These are phyloP conservation scores for Cordyceps sp. DNA, from an alignment of 2,329 filamentous ascomycete genomes.

Conservation along the genomic window DNA sequence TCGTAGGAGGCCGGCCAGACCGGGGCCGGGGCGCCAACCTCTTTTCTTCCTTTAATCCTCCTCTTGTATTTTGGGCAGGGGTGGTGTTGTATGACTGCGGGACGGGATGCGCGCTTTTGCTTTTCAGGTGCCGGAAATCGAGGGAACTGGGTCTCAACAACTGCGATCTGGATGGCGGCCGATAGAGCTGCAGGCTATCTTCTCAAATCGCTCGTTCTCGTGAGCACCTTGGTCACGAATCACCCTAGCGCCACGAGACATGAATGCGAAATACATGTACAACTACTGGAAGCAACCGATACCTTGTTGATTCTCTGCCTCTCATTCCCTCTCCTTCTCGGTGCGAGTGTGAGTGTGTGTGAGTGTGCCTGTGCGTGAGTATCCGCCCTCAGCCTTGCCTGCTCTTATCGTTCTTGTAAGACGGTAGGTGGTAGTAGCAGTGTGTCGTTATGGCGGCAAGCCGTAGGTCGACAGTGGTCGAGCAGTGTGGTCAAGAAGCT, in stretches of 20 bases:
- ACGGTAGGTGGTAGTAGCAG: too few species aligned
- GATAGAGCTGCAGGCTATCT: constrained; percentile 9
- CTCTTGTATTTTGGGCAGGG: constrained; percentile 20
- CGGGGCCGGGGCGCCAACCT: background rate
- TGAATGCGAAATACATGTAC: constrained; percentile 14
- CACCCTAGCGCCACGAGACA: constrained; percentile 8
- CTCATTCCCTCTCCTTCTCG: too few species aligned
- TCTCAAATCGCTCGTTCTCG: constrained; percentile 5
- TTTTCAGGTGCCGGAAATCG: constrained; percentile 16
- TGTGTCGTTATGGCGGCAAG: too few species aligned
- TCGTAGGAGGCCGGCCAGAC: too few species aligned
- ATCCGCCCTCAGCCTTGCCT: too few species aligned
- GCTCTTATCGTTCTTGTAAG: too few species aligned
- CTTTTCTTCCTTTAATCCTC: constrained; percentile 8
- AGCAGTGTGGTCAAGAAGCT: too few species aligned
- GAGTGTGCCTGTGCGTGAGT: too few species aligned
- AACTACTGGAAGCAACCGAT: too few species aligned
- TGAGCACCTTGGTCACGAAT: constrained; percentile 9
- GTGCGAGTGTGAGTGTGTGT: too few species aligned
- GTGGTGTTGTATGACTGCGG: constrained; percentile 25
- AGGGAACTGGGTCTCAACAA: constrained; percentile 16
- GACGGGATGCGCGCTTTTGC: constrained; percentile 20
- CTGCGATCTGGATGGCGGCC: constrained; percentile 14
- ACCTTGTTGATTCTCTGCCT: too few species aligned
- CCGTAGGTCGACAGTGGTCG: too few species aligned